A percentile compares a stretch with the other conserved stretches of the same genome.
Conservation (phyloP, 495 filamentous ascomycete species). For the Penicillium lividum region DNA sequence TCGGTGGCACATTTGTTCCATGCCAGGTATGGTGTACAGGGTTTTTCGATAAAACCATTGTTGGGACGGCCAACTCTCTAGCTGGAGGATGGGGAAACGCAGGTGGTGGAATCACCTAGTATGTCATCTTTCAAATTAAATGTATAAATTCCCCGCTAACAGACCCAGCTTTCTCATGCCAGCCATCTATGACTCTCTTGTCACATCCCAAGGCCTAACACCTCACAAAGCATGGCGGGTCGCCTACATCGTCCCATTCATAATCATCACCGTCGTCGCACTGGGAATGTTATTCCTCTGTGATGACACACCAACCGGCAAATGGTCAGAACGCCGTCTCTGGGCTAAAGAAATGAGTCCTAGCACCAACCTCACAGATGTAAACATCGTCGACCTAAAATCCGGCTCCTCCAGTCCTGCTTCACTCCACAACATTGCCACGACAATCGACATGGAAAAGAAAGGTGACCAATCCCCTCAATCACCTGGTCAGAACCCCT, state of each 20-base stretch:
- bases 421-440: conserved; percentile 41
- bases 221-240: conserved; percentile 79
- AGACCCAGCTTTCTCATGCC: conserved; percentile 83
- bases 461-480: conserved; percentile 35
- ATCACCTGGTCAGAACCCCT: conserved; percentile 50
- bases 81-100: conserved; percentile 87
- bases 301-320: conserved; percentile 82
- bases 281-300: conserved; percentile 70
- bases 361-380: conserved; percentile 33
- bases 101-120: conserved; percentile 81
- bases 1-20: conserved; percentile 88
- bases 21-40: conserved; percentile 96
- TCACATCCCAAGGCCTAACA: conserved; percentile 55
- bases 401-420: conserved; percentile 37
- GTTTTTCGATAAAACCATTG: conserved; percentile 94
- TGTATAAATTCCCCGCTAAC: neutral
- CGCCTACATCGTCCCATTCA: conserved; percentile 79
- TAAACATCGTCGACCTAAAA: conserved; percentile 56
- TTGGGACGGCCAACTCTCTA: conserved; percentile 87
- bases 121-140: neutral
- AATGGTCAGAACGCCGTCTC: conserved; percentile 73
- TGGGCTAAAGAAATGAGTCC: conserved; percentile 31
- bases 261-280: conserved; percentile 68
- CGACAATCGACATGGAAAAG: conserved; percentile 41
- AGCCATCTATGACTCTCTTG: conserved; percentile 82